Evolutionary conservation across 345 rosid genomes (phyloP), one percentile per base, ranked within the genome.

Genomic region (Kernera saxatilis): DNA sequence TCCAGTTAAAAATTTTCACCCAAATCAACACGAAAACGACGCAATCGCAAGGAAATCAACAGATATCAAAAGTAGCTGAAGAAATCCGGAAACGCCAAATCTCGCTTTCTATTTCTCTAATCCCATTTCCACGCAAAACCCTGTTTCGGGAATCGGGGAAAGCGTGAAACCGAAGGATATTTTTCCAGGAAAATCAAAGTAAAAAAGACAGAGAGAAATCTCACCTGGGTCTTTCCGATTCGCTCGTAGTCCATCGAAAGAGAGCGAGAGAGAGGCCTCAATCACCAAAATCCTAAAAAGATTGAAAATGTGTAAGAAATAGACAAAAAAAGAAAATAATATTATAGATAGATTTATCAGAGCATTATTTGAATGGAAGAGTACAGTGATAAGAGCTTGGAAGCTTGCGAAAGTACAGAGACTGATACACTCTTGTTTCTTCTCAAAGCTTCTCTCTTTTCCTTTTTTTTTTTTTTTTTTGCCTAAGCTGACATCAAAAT

Each of bases 191-290:
- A 11, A 2, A 23, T 39, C 22, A 13, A 45, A 62, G 19, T 32
- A 6, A 1, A 35, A 8, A 29, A 29, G 32, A 29, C 6, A 29
- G 37, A 8, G 37, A 43, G 49, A 35, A 56, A 1, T 37, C 64
- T 75, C 65, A 86, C 90, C 88, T 76, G 90, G 46, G 88, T 85
- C 72, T 81, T 86, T 72, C 81, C 79, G 80, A 92, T 92, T 83
- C 98, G 87, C 72, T 89, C 96, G 78, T 87, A 92, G 69, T 92
- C 96, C 94, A 89, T 92, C 21, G 40, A 15, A 15, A 66, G 45
- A 66, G 40, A 14, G 25, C 50, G 29, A 19, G n/a, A 10, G 13
- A 41, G 46, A 41, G 4, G 18, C 22, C 53, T 36, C 32, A 23
- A 11, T 61, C 51, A 35, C 29, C 10, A 44, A 48, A 73, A 22